Evolutionary conservation across 2,329 filamentous ascomycete species (phyloP), one percentile per base, ranked within the genome.

Genomic region (Neonectria neomacrospora): DNA sequence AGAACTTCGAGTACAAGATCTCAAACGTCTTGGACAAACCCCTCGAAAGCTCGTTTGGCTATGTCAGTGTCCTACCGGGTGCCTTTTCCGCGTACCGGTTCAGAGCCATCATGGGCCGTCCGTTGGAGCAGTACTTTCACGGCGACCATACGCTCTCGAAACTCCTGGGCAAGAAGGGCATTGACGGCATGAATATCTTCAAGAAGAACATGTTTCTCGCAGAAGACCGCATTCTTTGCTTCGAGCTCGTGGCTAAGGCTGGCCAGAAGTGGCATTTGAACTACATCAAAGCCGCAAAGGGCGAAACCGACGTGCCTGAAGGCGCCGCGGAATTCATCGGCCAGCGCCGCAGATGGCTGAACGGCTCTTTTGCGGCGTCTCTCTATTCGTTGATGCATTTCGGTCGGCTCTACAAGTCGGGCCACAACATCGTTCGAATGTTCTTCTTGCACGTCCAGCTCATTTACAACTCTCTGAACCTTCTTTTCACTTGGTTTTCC

Each of bases 401-500:
- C 20, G 37, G 47, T 11, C 39, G 34, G 14, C 37, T 58, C 6
- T 53, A 44, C 39, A 37, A 34, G 5, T 52, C 47, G 22, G 32
- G 28, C 16, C 56, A 58, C 7, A 51, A 42, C 39, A 18, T 52
- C 12, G 5, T 52, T 1, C 28, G 48, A 11, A 26, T 53, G n/a
- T 45, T 58, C 26, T 34, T 45, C 14, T 51, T 58, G 6, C 47
- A 44, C 10, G 22, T 58, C 8, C 56, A 58, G 16, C 28, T 67
- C 0, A 1, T 61, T 1, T 63, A 68, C 10, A 67, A 54, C 1
- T 26, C 58, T 4, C 42, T 65, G 0, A 60, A 41, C 14, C 45
- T 63, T 0, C 14, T 68, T 8, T 3, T 67, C 1, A 63, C 54
- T 11, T 68, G 64, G 64, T 67, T 68, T 14, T 67, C 64, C 0